Evolutionary conservation across 495 filamentous ascomycete genomes (phyloP), one percentile per base, ranked within the genome.

Genomic region (Cladorrhinum samala): DNA sequence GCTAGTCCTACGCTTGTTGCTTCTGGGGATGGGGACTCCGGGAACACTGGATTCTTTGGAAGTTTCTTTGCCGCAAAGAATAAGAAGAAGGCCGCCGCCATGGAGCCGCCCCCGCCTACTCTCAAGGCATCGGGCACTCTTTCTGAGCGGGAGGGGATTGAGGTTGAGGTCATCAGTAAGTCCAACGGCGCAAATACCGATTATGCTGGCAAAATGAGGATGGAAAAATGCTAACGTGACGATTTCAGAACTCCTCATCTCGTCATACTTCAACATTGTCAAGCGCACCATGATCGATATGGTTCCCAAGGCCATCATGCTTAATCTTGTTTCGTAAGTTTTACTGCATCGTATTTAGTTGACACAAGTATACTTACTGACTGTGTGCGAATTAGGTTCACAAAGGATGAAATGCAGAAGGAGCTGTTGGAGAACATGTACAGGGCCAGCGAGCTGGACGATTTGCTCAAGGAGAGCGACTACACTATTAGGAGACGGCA

Each of bases 251-350:
- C 83, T 97, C 38, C 78, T 99, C 51, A 97, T 99, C 63, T 86
- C 81, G 46, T 96, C 91, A 2, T 99, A 99, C 79, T 99, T 85
- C 75, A 95, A 93, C 73, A 97, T 99, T 67, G 91, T 95, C 46
- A 88, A 88, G 75, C 80, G 92, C 53, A 99, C 94, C 46, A 93
- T 99, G 92, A 96, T 97, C 56, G 94, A 99, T 63, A 99, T 97
- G 94, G 94, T 99, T 3, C 94, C 94, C 37, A 99, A 99, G 75
- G 93, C 94, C 17, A 93, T 99, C 71, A 99, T 99, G 94, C 80
- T 96, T 47, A 95, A 83, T 51, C 82, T 99, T 38, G 94, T 99
- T 21, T 83, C 88, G 89, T 96, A 84, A 57, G 89, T 83, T 17
- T 21, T 50, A 30, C 16, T 19, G 0, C n/a, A n/a, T n/a, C n/a